Conservation (phyloP, 176 grass and related monocot genomes). For the Eleusine indica region DNA sequence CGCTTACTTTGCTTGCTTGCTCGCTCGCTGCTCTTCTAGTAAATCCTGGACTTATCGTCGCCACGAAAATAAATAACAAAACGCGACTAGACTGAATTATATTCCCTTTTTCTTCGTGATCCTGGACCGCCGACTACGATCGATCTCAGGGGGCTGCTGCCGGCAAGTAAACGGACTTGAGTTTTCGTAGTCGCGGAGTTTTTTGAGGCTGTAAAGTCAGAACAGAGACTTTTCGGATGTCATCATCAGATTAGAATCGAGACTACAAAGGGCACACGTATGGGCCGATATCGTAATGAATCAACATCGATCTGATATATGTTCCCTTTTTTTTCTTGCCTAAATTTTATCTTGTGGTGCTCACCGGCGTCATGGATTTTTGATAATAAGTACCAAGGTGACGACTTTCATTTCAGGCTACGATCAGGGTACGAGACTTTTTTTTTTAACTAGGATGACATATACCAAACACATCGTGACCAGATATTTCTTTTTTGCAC, state of each 20-base stretch:
- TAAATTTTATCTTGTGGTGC: not conserved
- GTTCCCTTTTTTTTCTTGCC: not conserved
- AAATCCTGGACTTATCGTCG: not conserved
- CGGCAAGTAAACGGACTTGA: not conserved
- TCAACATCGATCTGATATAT: no score
- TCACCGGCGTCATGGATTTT: not conserved
- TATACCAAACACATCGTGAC: not conserved
- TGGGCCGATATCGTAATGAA: not conserved
- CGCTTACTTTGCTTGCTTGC: constrained; percentile 7
- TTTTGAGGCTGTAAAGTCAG: constrained; percentile 2
- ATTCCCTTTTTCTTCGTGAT: not conserved
- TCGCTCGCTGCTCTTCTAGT: no score
- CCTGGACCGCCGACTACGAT: not conserved
- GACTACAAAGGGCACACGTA: not conserved
- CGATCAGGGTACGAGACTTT: constrained; percentile 10
- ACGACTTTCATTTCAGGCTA: not conserved
- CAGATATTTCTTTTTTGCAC: not conserved
- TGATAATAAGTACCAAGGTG: not conserved
- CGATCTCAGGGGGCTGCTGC: not conserved
- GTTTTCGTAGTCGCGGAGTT: not conserved
- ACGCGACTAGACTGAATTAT: no score
- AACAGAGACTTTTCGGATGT: not conserved
- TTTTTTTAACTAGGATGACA: not conserved
- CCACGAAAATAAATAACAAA: not conserved
- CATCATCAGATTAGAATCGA: not conserved